phyloP scores from a whole-genome alignment of 352 stramenopile species.

The Ophiocytium majus region DNA sequence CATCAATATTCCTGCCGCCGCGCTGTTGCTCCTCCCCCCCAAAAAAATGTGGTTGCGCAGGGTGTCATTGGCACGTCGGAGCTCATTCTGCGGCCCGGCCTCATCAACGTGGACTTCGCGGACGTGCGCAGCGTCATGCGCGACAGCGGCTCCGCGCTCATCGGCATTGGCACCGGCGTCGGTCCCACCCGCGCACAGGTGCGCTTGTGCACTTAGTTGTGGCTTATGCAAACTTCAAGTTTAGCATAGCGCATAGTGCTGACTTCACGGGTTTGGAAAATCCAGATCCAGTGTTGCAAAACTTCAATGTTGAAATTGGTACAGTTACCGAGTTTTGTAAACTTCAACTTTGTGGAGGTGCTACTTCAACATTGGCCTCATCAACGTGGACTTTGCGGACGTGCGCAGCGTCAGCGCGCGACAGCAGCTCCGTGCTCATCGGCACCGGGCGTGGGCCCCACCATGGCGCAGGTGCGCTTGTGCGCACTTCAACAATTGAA shows the following conservation, averaged over 20 bases:
- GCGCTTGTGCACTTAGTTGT: too few relatives aligned
- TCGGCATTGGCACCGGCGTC: slow-evolving; percentile 78
- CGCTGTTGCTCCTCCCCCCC: not conserved
- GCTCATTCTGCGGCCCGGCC: slow-evolving; percentile 86
- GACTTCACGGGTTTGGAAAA: too few relatives aligned
- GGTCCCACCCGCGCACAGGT: slow-evolving; percentile 4
- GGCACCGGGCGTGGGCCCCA: slow-evolving; percentile 68
- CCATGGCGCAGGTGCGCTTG: not conserved
- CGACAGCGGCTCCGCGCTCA: slow-evolving; percentile 85
- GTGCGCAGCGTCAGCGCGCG: slow-evolving; percentile 88
- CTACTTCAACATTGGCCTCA: too few relatives aligned
- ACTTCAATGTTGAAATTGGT: too few relatives aligned
- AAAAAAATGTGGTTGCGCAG: slow-evolving; percentile 55
- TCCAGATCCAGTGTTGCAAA: too few relatives aligned
- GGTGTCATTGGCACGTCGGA: slow-evolving; percentile 90
- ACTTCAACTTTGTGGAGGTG: too few relatives aligned
- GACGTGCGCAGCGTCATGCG: slow-evolving; percentile 90
- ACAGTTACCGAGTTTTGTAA: too few relatives aligned
- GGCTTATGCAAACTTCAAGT: too few relatives aligned
- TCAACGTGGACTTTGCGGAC: slow-evolving; percentile 94
- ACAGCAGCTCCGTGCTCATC: slow-evolving; percentile 88
- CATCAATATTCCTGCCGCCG: too few relatives aligned
- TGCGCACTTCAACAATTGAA: not conserved
- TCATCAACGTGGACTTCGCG: slow-evolving; percentile 96
- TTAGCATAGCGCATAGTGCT: too few relatives aligned